Base-by-base conservation (phyloP, 768 basidiomycete species). In the Suillus subalutaceus region DNA sequence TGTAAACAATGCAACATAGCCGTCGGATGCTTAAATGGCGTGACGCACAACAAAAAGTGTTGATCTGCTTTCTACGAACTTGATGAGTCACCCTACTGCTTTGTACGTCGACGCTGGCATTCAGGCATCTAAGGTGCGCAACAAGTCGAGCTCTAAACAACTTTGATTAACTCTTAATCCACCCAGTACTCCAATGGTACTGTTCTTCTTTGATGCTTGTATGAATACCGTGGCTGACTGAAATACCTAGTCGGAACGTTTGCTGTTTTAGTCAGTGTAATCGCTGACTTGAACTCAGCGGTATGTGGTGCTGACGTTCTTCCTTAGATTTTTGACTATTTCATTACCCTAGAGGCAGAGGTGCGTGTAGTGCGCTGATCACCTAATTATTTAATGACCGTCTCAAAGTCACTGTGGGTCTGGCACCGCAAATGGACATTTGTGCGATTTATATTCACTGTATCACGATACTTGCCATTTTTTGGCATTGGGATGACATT, bases 391-490 rank as follows among this genome's bases (percentile, higher is more conserved):
- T 13, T 4, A 13, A 48, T 23, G n/a, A 23, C n/a, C 12, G 12
- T 48, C n/a, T 12, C 48, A 23, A 48, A 48, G 48, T 48, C 48
- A 48, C 12, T 23, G 12, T 48, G 48, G 48, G n/a, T 48, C n/a
- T 48, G 48, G n/a, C 48, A 48, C n/a, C 48, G 48, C n/a, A 48
- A n/a, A 48, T 48, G 48, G 48, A 48, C 48, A 5, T 48, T 48
- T 13, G n/a, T 48, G 12, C 48, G 48, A 48, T 48, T 48, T 48
- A 13, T 48, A 23, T 48, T 48, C n/a, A 48, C 48, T 48, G 48
- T 48, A 23, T 48, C 48, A 23, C 48, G 48, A 48, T 48, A 48
- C 48, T 48, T 48, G n/a, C 48, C 48, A 23, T 48, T 48, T 48
- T 48, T 48, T 12, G 48, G n/a, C n/a, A 48, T 48, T 23, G 48